These are phyloP conservation scores for Pseudogymnoascus sp. DNA, from an alignment of 2,329 filamentous ascomycete species.

Conservation along the genomic window DNA sequence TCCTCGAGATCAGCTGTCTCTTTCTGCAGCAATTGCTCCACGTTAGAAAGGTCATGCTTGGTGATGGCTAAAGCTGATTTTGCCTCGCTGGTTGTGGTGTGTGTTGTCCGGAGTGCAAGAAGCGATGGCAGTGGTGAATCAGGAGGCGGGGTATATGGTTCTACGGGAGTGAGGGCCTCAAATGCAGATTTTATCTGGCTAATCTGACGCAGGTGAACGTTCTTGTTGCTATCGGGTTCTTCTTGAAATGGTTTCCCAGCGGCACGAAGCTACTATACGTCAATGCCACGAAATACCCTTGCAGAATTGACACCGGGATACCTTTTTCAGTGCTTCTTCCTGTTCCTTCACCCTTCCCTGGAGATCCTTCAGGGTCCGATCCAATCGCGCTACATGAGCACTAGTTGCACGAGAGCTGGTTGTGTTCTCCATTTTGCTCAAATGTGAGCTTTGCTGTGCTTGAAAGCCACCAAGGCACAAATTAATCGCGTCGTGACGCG, in stretches of 20 bases:
- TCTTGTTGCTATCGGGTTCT: conserved; percentile 27
- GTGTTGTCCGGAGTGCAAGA: conserved; percentile 60
- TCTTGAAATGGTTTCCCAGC: conserved; percentile 20
- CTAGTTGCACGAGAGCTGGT: conserved; percentile 28
- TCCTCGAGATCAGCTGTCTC: conserved; percentile 46
- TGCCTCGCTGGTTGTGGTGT: conserved; percentile 56
- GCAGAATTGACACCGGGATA: conserved; percentile 21
- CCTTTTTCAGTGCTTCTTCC: conserved; percentile 42
- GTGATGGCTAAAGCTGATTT: conserved; percentile 48
- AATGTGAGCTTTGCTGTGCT: neutral
- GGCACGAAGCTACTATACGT: conserved; percentile 23
- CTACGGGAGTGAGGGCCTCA: conserved; percentile 49
- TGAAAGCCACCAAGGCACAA: conserved; percentile 1
- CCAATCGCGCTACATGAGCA: conserved; percentile 47
- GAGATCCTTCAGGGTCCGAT: conserved; percentile 61
- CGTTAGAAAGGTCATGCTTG: conserved; percentile 34
- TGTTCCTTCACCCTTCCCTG: conserved; percentile 50
- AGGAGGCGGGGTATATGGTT: conserved; percentile 58
- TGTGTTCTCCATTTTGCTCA: conserved; percentile 17
- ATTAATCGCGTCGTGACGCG: neutral
- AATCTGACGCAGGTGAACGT: conserved; percentile 37
- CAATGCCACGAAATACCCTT: conserved; percentile 12
- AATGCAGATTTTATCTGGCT: conserved; percentile 56
- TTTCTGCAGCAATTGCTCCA: conserved; percentile 41
- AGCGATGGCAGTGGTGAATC: conserved; percentile 65